Evolutionary conservation across 139 green algal species (phyloP).

Genomic region (Astrephomene gubernaculifera): DNA sequence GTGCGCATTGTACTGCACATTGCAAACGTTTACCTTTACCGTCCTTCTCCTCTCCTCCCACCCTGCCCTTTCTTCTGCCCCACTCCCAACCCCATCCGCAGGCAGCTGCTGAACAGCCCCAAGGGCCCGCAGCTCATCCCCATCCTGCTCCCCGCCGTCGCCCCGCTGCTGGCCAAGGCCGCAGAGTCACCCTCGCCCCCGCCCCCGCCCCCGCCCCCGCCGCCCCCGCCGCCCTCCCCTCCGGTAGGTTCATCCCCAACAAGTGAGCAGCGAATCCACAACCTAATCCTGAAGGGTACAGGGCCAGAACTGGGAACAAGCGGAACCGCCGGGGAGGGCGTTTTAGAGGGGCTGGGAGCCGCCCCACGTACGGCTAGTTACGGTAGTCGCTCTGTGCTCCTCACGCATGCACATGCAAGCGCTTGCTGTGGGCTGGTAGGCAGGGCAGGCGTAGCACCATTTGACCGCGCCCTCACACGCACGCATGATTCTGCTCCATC

Average conservation of each 20-base stretch:
- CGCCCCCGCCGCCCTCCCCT: background rate
- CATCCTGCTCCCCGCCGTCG: background rate
- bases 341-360: background rate
- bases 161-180: conserved; percentile 12
- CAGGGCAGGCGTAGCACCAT: too few relatives aligned
- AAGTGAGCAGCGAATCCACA: background rate
- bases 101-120: background rate
- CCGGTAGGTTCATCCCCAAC: background rate
- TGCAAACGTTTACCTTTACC: background rate
- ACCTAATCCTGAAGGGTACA: too few relatives aligned
- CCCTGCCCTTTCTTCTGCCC: background rate
- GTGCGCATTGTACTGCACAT: background rate
- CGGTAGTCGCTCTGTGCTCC: background rate
- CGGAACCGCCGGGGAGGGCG: too few relatives aligned
- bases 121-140: background rate
- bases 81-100: background rate
- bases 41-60: background rate
- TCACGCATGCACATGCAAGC: too few relatives aligned
- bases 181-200: too few relatives aligned
- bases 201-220: background rate
- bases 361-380: background rate
- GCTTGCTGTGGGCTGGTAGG: too few relatives aligned
- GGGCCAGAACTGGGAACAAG: too few relatives aligned
- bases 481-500: too few relatives aligned
- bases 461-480: too few relatives aligned